Percentiles rank a stretch among this genome's conserved stretches.
These are phyloP conservation scores for Paramyrothecium sp. DNA, from an alignment of 2,329 filamentous ascomycete species.

Conservation along the genomic window DNA sequence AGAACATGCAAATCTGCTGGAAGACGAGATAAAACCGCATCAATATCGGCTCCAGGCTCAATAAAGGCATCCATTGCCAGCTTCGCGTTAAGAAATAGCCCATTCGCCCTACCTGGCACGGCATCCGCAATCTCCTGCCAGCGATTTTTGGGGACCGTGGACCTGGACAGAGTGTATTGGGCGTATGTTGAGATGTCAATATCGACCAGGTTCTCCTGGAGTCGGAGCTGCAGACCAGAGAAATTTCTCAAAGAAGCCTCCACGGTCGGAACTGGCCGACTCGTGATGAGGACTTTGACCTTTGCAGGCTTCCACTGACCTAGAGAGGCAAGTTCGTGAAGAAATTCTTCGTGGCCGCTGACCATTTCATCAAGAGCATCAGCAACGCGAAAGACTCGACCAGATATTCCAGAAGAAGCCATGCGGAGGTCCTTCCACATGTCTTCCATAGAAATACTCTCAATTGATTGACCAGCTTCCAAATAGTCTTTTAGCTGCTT, in stretches of 20 bases:
- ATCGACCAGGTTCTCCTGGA: conserved; percentile 33
- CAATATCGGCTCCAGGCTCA: conserved; percentile 18
- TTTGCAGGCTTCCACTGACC: conserved; percentile 22
- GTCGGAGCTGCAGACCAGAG: conserved; percentile 25
- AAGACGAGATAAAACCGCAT: conserved; percentile 26
- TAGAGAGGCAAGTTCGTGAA: conserved; percentile 27
- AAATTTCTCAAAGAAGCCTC: conserved; percentile 24
- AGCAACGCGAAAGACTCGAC: conserved; percentile 33
- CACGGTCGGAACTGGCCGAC: conserved; percentile 29
- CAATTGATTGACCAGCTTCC: neutral
- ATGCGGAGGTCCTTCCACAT: conserved; percentile 1
- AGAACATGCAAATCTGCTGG: conserved; percentile 35
- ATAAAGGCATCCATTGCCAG: conserved; percentile 7
- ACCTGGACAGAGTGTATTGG: neutral
- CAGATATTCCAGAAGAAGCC: neutral
- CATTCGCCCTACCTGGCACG: neutral
- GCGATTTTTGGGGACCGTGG: neutral
- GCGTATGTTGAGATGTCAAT: conserved; percentile 35
- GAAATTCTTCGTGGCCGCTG: conserved; percentile 25
- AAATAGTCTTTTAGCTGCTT: conserved; percentile 12
- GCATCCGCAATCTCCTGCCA: neutral
- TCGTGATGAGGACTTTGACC: conserved; percentile 42
- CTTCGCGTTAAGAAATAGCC: neutral
- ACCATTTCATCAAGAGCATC: conserved; percentile 48
- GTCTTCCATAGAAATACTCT: conserved; percentile 1